Percentiles rank a stretch among this genome's conserved stretches.
Conservation (phyloP, 495 filamentous ascomycete genomes). For the Trichoderma virens region DNA sequence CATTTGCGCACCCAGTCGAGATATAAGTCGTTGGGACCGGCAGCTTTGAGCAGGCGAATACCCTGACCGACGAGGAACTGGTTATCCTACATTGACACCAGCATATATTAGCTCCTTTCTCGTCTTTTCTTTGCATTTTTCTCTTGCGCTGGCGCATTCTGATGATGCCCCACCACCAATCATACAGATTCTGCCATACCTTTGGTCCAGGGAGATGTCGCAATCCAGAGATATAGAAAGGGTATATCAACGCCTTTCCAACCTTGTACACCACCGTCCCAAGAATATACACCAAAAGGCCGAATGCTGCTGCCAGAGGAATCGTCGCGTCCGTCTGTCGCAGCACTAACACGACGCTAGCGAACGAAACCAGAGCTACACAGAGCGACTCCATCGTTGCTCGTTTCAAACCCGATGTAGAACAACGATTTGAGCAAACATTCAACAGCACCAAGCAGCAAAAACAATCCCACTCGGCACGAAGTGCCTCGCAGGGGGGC, state of each 20-base stretch:
- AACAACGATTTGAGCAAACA: no score
- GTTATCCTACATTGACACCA: not conserved
- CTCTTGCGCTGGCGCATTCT: not conserved
- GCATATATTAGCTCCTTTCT: not conserved
- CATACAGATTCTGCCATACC: no score
- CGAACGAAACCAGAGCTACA: not conserved
- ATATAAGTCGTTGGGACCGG: constrained; percentile 3
- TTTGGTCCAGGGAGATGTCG: not conserved
- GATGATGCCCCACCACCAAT: no score
- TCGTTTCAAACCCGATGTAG: not conserved
- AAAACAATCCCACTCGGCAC: no score
- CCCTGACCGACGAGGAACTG: constrained; percentile 5
- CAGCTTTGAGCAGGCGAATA: not conserved
- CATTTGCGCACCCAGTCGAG: constrained; percentile 14
- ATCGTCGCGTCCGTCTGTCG: not conserved
- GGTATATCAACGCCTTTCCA: not conserved
- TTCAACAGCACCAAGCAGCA: no score
- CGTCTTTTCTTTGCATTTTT: not conserved
- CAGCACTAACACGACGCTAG: not conserved
- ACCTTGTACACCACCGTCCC: not conserved
- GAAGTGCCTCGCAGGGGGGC: no score
- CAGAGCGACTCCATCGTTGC: not conserved
- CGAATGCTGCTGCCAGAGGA: not conserved
- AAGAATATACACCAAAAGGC: not conserved
- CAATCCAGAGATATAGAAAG: not conserved